phyloP scores from a whole-genome alignment of 345 rosid genomes.

The Linum lewisii region DNA sequence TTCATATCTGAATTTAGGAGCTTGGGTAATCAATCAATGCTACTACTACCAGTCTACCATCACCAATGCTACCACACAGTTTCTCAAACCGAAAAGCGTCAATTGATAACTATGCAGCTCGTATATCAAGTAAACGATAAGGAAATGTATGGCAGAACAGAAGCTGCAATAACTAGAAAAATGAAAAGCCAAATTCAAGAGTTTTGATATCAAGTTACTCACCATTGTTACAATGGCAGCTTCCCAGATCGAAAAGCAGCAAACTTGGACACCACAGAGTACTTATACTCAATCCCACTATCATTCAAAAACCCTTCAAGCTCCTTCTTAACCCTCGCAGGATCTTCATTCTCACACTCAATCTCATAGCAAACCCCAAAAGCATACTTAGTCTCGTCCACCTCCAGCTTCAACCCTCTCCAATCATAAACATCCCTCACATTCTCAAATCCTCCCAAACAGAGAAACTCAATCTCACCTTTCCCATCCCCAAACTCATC shows the following conservation, averaged over 20 bases:
- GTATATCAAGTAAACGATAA: too few species aligned
- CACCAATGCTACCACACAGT: too few species aligned
- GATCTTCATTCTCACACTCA: slow-evolving; percentile 73
- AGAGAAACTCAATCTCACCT: slow-evolving; percentile 34
- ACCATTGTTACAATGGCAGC: slow-evolving; percentile 36
- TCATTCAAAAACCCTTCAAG: slow-evolving; percentile 51
- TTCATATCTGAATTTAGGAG: too few species aligned
- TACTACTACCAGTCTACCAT: too few species aligned
- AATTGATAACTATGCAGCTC: too few species aligned
- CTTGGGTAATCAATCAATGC: too few species aligned
- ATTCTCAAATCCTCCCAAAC: slow-evolving; percentile 85
- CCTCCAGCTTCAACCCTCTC: slow-evolving; percentile 65
- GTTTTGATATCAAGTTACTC: not conserved
- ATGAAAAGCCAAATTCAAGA: not conserved
- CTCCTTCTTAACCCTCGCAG: slow-evolving; percentile 50
- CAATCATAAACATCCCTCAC: slow-evolving; percentile 55
- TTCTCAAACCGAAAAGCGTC: too few species aligned
- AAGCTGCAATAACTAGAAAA: too few species aligned
- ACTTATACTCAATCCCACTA: slow-evolving; percentile 41
- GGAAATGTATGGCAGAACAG: too few species aligned
- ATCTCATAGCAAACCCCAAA: slow-evolving; percentile 70
- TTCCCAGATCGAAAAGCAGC: slow-evolving; percentile 63
- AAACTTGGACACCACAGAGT: slow-evolving; percentile 69
- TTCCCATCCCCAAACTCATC: slow-evolving; percentile 56
- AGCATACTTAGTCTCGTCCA: slow-evolving; percentile 66